Evolutionary conservation across 2,329 filamentous ascomycete species (phyloP), one percentile per base, ranked within the genome.

Genomic region (Trichoderma sp.): DNA sequence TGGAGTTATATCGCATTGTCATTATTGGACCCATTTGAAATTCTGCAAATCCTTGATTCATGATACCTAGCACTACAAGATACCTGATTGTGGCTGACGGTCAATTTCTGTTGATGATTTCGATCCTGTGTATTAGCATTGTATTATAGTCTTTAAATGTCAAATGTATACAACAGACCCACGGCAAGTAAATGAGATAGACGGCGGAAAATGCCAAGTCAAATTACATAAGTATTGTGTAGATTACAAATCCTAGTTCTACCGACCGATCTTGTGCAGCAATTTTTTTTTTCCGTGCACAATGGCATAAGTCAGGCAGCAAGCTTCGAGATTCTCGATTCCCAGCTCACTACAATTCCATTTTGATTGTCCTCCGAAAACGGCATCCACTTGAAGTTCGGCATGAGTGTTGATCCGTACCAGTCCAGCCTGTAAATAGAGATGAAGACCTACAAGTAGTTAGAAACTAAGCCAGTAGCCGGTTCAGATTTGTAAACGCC

Each of bases 281-380:
- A 0, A 25, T 2, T 19, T 50, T 48, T 6, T 48, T 19, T 50
- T 48, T 6, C 35, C 39, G 13, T 50, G 58, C 5, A 61, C 29
- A 35, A 35, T 25, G 10, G 39, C 22, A 9, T 61, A 29, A 13
- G 37, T 50, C n/a, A 50, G 5, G 22, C 8, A 34, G 13, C 39
- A 67, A 19, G 37, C 10, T 27, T 67, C 60, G 45, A 59, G 15
- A 2, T 32, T 54, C 17, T 67, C 45, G 19, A 60, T 32, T 19
- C 42, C 54, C 39, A 34, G n/a, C 27, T 66, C 39, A n/a, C 27
- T 35, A 5, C 88, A 72, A 83, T 89, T 0, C 88, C 89, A 59
- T 86, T 89, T 52, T 81, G 81, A 81, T 90, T 90, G 66, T 15
- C 89, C 89, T 6, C 89, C 89, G 73, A 91, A 89, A 0, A 89